Base-by-base conservation (phyloP, 805 yeast genomes). In the Blastobotrys parvus region DNA sequence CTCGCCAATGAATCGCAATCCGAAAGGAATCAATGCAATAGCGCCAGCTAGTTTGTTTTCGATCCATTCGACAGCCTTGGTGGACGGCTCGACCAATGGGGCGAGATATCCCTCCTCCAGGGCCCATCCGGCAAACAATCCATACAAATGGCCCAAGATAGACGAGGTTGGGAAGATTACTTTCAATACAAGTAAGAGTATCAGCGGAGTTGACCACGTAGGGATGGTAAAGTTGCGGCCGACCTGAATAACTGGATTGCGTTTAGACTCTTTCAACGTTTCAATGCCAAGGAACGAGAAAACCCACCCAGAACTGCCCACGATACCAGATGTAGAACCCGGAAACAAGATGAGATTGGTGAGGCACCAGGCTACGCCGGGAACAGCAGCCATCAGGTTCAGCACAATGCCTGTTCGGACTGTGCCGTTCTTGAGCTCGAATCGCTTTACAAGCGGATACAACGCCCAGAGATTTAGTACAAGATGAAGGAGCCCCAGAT, bases 341-440 rank as follows among this genome's bases (percentile, higher is more conserved):
- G 27, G 22, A 25, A 41, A 17, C 13, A 82, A 63, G 0, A 64
- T 33, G 3, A 55, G 48, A 1, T 69, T 68, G 11, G 64, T 30
- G 3, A 62, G 18, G 35, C 82, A 72, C 61, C 74, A 81, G 36
- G 75, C 72, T 32, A 85, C 55, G 3, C 82, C 95, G 2, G 90
- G 72, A 3, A 76, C 60, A 1, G 81, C 78, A 1, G 94, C 84
- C 39, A 82, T 61, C 20, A 83, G 57, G 58, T 86, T 87, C 44
- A 88, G 65, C 13, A 87, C 79, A 37, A 88, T 68, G 3, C 94
- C 95, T 3, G 95, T 82, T 60, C 85, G 77, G 2, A 87, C 82
- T 0, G 97, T 86, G 4, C 96, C 97, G 55, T 85, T 81, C 18
- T 63, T 58, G 44, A 70, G 65, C 66, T 87, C 96, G 60, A 80